Base-by-base conservation (phyloP, 1,139 yeast species). In the Zygotorulaspora mrakii region DNA sequence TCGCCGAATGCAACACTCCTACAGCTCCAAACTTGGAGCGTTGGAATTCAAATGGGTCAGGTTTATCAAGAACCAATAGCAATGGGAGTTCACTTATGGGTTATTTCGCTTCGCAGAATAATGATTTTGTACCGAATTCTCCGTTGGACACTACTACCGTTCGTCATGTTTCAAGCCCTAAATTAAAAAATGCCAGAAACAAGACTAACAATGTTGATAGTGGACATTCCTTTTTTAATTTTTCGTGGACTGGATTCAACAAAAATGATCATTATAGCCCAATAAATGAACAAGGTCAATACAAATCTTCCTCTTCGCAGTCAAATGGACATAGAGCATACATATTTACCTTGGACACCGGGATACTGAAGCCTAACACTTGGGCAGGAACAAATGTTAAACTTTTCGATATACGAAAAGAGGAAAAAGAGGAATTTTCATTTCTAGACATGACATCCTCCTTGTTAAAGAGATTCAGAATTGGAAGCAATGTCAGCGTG, bases 341-440 rank as follows among this genome's bases (percentile, higher is more conserved):
- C 6, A 36, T 40, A 5, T 53, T 53, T 34, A 29, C 40, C 2
- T 26, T 53, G 1, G 56, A 55, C 33, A 32, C 46, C 5, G 57
- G 54, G 5, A 12, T 59, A 10, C 30, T 53, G 13, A 54, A 57
- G 26, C 48, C 63, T 2, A 61, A 77, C 43, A 68, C 74, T 17
- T 89, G 95, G 94, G 67, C 70, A 11, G 76, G 77, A 2, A 82
- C 95, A 0, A 56, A 67, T 12, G 69, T 87, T 31, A 73, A 62
- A 47, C 67, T 87, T 24, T 87, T 88, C 66, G 70, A 68, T 32
- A 67, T 83, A 12, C 76, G 73, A 46, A 68, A 45, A 21, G 52
- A 52, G 14, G 56, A 54, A 31, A 59, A 55, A 36, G 62, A 59
- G 34, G 64, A 57, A 39, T 58, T 55, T 33, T 60, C 65, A 7